Percentiles rank a stretch among this genome's conserved stretches.
Conservation (phyloP, 768 basidiomycete genomes). For the Hortiboletus flavorubellus region DNA sequence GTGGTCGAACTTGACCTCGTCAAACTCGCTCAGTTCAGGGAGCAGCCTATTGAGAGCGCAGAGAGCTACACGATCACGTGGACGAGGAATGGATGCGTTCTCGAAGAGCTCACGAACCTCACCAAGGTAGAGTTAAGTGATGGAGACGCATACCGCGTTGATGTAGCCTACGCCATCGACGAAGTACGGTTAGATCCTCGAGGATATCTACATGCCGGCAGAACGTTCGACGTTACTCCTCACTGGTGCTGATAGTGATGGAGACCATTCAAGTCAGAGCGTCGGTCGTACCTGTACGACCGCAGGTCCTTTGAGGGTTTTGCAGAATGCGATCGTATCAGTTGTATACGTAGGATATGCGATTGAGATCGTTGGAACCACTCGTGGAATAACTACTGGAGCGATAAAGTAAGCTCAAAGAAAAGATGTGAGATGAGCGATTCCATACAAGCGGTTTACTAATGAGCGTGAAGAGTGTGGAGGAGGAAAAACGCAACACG, state of each 20-base stretch:
- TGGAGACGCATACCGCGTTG: conserved; percentile 40
- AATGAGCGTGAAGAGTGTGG: conserved; percentile 21
- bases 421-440: conserved; percentile 10
- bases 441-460: conserved; percentile 23
- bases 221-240: conserved; percentile 12
- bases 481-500: conserved; percentile 3
- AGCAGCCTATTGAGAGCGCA: conserved; percentile 22
- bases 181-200: conserved; percentile 53
- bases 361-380: conserved; percentile 8
- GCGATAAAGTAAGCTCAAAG: conserved; percentile 21
- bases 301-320: not conserved
- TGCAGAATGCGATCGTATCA: conserved; percentile 7
- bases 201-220: conserved; percentile 27
- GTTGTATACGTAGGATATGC: conserved; percentile 12
- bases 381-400: conserved; percentile 19
- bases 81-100: conserved; percentile 43
- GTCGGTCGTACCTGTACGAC: not conserved
- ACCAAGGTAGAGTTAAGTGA: conserved; percentile 45
- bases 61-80: conserved; percentile 59
- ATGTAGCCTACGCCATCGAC: conserved; percentile 51
- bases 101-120: conserved; percentile 48
- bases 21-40: conserved; percentile 57
- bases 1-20: conserved; percentile 50
- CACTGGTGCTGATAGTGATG: not conserved
- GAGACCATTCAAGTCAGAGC: not conserved